These are phyloP conservation scores for Geranomyces variabilis DNA, from an alignment of 192 early-diverging fungal species.

Conservation along the genomic window DNA sequence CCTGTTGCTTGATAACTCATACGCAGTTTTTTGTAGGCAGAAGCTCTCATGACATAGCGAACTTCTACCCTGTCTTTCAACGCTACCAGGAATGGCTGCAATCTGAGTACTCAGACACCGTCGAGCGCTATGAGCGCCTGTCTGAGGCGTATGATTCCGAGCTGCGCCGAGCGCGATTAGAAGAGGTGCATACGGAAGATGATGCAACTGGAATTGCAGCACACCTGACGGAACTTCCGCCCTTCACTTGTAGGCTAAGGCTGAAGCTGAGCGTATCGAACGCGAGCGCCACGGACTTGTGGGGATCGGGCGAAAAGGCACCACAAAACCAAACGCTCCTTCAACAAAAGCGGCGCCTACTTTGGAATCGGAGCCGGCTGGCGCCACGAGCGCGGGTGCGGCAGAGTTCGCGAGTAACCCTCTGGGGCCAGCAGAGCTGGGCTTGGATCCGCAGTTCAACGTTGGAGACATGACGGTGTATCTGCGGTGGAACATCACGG, in stretches of 20 bases:
- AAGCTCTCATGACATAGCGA: conserved; percentile 43
- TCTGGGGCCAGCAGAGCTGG: conserved; percentile 28
- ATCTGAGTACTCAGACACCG: conserved; percentile 48
- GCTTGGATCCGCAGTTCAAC: conserved; percentile 31
- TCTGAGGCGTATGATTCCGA: conserved; percentile 18
- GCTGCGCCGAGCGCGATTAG: background rate
- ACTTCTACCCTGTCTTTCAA: conserved; percentile 42
- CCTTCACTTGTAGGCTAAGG: conserved; percentile 26
- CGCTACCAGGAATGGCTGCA: conserved; percentile 41
- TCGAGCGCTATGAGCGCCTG: conserved; percentile 48
- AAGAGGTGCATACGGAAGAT: conserved; percentile 7
- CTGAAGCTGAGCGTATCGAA: conserved; percentile 40
- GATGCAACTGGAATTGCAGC: too few relatives aligned
- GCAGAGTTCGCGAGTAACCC: conserved; percentile 23
- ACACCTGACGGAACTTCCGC: too few relatives aligned
- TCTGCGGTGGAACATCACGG: conserved; percentile 35
- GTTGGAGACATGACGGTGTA: conserved; percentile 39
- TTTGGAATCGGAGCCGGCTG: background rate
- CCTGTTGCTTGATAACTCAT: background rate
- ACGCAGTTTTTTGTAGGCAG: conserved; percentile 30
- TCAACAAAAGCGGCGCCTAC: background rate
- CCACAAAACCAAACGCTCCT: background rate
- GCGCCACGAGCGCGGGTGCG: background rate
- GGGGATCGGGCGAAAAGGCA: background rate
- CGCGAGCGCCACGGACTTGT: conserved; percentile 23